A percentile compares a stretch with the other conserved stretches of the same genome.
phyloP scores from a whole-genome alignment of 306 rosid species.

The Medicago truncatula region MtrunA17r5.0-ANR NC_053045.1:31622001-31622500 shows the following conservation, averaged over 20 bases:
- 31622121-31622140: slow-evolving; percentile 19
- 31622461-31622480: not conserved
- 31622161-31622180: not conserved
- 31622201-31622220: slow-evolving; percentile 94
- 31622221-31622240: slow-evolving; percentile 92
- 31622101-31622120: slow-evolving; percentile 26
- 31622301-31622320: slow-evolving; percentile 94
- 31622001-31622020: not conserved
- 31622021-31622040: not conserved
- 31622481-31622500: not conserved
- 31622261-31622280: slow-evolving; percentile 86
- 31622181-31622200: slow-evolving; percentile 59
- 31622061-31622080: not conserved
- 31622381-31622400: slow-evolving; percentile 76
- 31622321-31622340: slow-evolving; percentile 80
- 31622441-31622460: slow-evolving; percentile 15
- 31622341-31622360: slow-evolving; percentile 52
- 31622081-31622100: not conserved
- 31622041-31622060: slow-evolving; percentile 3
- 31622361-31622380: slow-evolving; percentile 80
- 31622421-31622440: slow-evolving; percentile 26
- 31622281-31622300: slow-evolving; percentile 70
- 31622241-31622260: slow-evolving; percentile 98
- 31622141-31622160: slow-evolving; percentile 1
- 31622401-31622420: slow-evolving; percentile 35